A percentile compares a stretch with the other conserved stretches of the same genome.
Conservation (phyloP, 1,284 basidiomycete genomes). For the Microstroma glucosiphilum region DNA sequence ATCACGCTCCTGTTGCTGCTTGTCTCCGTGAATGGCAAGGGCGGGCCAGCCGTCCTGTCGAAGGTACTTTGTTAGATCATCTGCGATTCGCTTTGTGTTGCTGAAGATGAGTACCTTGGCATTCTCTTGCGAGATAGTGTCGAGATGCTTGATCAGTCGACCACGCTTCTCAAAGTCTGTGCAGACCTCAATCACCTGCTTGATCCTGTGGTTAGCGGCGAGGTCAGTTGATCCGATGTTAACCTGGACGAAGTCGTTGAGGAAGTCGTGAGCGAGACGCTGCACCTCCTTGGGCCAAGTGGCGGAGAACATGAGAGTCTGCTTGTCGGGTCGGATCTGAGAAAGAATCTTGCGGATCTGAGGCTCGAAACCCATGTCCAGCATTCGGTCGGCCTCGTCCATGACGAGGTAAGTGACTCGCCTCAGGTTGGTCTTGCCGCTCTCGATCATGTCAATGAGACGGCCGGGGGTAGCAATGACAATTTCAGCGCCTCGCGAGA, state of each 20-base stretch:
- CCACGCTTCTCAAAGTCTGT: constrained; percentile 95
- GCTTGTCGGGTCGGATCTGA: constrained; percentile 92
- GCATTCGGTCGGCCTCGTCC: constrained; percentile 98
- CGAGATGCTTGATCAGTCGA: constrained; percentile 93
- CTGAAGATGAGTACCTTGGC: constrained; percentile 99
- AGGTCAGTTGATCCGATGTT: constrained; percentile 99
- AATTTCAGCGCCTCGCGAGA: constrained; percentile 92
- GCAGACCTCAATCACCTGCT: constrained; percentile 89
- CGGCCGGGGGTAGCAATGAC: constrained; percentile 70
- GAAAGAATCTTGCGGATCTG: constrained; percentile 97
- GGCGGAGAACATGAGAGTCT: constrained; percentile 76
- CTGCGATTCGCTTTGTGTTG: constrained; percentile 92
- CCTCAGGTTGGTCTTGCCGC: constrained; percentile 88
- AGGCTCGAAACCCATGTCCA: constrained; percentile 99
- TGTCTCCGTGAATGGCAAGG: constrained; percentile 96
- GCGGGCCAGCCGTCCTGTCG: constrained; percentile 79
- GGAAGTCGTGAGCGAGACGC: constrained; percentile 91
- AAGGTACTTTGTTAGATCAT: constrained; percentile 80
- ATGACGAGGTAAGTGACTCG: constrained; percentile 96
- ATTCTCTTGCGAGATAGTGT: constrained; percentile 90
- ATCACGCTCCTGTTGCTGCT: constrained; percentile 82
- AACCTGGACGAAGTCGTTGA: constrained; percentile 92
- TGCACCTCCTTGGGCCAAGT: constrained; percentile 99
- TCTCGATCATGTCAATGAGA: constrained; percentile 86
- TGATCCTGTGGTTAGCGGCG: constrained; percentile 96